Conservation (phyloP, 1,284 basidiomycete genomes). For the Trametes polyzona region DNA sequence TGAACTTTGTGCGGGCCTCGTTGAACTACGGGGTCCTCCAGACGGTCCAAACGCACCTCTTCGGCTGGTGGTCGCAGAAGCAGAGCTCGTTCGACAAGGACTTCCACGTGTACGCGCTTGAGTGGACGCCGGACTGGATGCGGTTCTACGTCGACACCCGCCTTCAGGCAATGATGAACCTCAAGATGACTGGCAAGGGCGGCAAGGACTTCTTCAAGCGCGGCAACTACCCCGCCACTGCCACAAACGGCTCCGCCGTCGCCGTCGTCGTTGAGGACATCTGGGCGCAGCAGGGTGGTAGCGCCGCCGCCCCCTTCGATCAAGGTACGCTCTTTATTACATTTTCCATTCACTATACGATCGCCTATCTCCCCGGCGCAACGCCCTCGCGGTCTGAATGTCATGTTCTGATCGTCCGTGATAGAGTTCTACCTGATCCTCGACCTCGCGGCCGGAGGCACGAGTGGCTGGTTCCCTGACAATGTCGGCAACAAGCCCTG, state of each 20-base stretch:
- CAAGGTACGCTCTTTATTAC: too few relatives aligned
- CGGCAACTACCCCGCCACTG: slow-evolving; percentile 39
- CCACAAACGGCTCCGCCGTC: slow-evolving; percentile 50
- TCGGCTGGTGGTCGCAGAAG: slow-evolving; percentile 72
- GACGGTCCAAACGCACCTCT: slow-evolving; percentile 58
- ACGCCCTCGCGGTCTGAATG: neutral
- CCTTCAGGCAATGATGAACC: slow-evolving; percentile 54
- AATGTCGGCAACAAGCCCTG: slow-evolving; percentile 75
- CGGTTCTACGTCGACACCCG: slow-evolving; percentile 54
- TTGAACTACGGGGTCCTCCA: slow-evolving; percentile 79
- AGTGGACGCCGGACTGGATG: slow-evolving; percentile 80
- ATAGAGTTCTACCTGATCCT: slow-evolving; percentile 83
- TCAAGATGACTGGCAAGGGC: slow-evolving; percentile 42
- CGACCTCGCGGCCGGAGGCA: slow-evolving; percentile 82
- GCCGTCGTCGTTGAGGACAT: slow-evolving; percentile 53
- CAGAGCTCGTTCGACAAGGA: slow-evolving; percentile 62
- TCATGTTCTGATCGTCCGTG: neutral
- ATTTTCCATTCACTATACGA: slow-evolving; percentile 18
- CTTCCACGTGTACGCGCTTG: slow-evolving; percentile 78
- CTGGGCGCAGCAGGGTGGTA: slow-evolving; percentile 48
- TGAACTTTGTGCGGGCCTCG: slow-evolving; percentile 72
- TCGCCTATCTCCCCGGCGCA: neutral
- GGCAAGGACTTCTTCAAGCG: slow-evolving; percentile 45
- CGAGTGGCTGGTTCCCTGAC: slow-evolving; percentile 90
- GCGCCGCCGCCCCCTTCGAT: slow-evolving; percentile 75